phyloP scores from a whole-genome alignment of 257 asterid genomes.

The Solanum verrucosum region DNA sequence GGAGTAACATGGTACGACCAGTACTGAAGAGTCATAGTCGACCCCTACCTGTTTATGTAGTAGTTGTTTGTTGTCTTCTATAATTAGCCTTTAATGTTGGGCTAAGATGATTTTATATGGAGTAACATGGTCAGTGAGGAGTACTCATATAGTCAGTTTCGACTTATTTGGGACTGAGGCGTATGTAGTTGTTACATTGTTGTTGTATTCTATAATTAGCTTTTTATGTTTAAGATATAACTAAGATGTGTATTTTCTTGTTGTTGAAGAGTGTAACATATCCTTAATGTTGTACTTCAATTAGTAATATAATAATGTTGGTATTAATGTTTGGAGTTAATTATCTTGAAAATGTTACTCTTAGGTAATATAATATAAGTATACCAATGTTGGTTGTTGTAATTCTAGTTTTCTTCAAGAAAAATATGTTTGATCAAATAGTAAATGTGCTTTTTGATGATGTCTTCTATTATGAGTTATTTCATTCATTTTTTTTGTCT shows the following conservation, averaged over 20 bases:
- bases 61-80: not conserved
- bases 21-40: not conserved
- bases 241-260: not conserved
- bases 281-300: not conserved
- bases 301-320: not conserved
- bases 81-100: not conserved
- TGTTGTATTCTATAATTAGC: not conserved
- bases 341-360: not conserved
- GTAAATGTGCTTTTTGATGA: not conserved
- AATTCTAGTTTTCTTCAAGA: not conserved
- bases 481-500: not conserved
- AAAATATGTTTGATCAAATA: not conserved
- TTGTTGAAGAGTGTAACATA: not conserved
- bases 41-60: not conserved
- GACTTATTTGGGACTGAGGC: not conserved
- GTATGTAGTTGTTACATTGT: not conserved
- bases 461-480: not conserved
- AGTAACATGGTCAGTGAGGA: not conserved
- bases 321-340: not conserved
- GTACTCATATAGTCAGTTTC: not conserved
- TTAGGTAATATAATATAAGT: not conserved
- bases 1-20: not conserved
- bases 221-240: not conserved
- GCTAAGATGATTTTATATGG: not conserved
- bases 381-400: not conserved